These are phyloP conservation scores for Arthroderma sp. DNA, from an alignment of 2,329 filamentous ascomycete genomes.

Conservation along the genomic window DNA sequence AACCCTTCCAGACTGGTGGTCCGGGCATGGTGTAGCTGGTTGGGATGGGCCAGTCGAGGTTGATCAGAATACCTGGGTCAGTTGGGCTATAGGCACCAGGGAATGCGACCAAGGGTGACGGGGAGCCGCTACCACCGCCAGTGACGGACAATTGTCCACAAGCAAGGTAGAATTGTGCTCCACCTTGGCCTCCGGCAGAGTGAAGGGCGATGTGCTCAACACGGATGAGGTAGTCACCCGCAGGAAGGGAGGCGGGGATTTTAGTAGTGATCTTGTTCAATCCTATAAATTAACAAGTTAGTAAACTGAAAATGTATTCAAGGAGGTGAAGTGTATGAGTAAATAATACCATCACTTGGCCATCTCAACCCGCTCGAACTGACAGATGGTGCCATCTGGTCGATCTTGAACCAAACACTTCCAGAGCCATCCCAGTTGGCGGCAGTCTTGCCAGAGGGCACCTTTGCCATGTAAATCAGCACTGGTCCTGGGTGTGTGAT, in stretches of 20 bases:
- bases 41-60: conserved; percentile 9
- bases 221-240: conserved; percentile 37
- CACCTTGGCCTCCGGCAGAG: conserved; percentile 25
- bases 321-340: background rate
- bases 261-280: conserved; percentile 23
- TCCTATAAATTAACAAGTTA: conserved; percentile 3
- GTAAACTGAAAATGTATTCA: background rate
- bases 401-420: conserved; percentile 6
- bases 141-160: conserved; percentile 32
- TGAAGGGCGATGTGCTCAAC: conserved; percentile 39
- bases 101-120: conserved; percentile 8
- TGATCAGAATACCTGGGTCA: conserved; percentile 13
- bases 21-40: conserved; percentile 2
- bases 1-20: conserved; percentile 4
- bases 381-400: conserved; percentile 1
- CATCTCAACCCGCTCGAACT: background rate
- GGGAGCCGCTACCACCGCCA: conserved; percentile 26
- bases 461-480: conserved; percentile 44
- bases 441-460: conserved; percentile 15
- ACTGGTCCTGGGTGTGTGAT: conserved; percentile 45
- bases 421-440: conserved; percentile 4
- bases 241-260: conserved; percentile 32
- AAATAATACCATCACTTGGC: conserved; percentile 2
- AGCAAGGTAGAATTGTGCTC: conserved; percentile 37
- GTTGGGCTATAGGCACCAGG: conserved; percentile 10